phyloP scores from a whole-genome alignment of 257 asterid genomes.

The Solanum pinnatisectum region DNA sequence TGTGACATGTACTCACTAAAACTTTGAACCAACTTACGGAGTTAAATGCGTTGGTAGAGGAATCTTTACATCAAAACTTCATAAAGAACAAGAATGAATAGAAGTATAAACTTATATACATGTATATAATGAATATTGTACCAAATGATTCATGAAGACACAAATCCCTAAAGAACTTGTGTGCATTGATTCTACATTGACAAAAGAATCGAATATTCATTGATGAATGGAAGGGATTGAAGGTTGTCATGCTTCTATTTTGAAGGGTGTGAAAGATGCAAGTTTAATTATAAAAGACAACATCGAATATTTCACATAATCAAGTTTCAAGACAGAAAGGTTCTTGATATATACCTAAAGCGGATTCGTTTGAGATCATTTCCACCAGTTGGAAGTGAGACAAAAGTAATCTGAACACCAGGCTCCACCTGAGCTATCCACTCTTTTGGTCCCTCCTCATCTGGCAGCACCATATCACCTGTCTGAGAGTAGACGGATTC shows the following conservation, averaged over 20 bases:
- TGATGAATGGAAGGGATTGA: not conserved
- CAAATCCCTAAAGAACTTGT: not conserved
- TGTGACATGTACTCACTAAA: not conserved
- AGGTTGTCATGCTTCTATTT: not conserved
- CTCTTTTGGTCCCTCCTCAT: conserved; percentile 55
- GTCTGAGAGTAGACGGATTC: conserved; percentile 22
- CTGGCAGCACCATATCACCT: conserved; percentile 46
- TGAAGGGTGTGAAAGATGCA: not conserved
- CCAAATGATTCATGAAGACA: not conserved
- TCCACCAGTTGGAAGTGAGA: conserved; percentile 80
- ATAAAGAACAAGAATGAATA: not conserved
- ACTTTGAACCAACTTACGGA: not conserved
- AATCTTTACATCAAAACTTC: not conserved
- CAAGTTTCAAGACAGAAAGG: not conserved
- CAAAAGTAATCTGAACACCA: conserved; percentile 79
- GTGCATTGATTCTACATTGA: not conserved
- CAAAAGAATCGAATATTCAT: not conserved
- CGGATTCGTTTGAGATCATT: conserved; percentile 88
- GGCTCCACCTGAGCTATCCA: conserved; percentile 97
- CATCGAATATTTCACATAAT: not conserved
- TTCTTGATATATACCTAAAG: conserved; percentile 43
- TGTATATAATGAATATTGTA: not conserved
- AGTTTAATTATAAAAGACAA: not conserved
- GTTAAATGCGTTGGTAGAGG: not conserved
- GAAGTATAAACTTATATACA: not conserved